Conservation (phyloP, 2,329 filamentous ascomycete species). For the Xylariaceae sp. region DNA sequence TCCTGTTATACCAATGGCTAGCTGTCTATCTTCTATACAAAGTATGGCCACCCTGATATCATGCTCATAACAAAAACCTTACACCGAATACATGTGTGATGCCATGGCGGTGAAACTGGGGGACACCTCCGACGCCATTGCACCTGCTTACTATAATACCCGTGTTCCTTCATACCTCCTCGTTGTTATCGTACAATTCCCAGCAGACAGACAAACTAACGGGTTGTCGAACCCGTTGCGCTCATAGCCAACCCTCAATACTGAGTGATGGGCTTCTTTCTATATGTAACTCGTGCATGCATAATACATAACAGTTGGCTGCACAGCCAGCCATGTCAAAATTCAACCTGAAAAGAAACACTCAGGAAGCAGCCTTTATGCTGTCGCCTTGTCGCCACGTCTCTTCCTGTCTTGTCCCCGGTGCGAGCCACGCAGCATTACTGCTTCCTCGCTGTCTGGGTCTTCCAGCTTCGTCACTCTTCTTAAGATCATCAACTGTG, state of each 20-base stretch:
- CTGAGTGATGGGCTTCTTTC: slow-evolving; percentile 14
- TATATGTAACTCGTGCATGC: slow-evolving; percentile 21
- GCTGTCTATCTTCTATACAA: slow-evolving; percentile 9
- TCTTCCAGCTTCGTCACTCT: slow-evolving; percentile 45
- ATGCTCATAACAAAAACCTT: no score
- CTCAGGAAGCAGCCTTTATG: slow-evolving; percentile 21
- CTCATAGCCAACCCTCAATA: slow-evolving; percentile 14
- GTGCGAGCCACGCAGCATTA: slow-evolving; percentile 61
- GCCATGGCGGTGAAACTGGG: no score
- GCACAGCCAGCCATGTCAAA: not conserved
- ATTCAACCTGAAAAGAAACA: slow-evolving; percentile 5
- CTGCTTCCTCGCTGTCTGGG: slow-evolving; percentile 39
- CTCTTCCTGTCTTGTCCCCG: slow-evolving; percentile 78
- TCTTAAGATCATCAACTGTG: slow-evolving; percentile 47
- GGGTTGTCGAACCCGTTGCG: slow-evolving; percentile 10
- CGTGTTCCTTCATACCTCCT: no score
- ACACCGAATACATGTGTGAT: no score
- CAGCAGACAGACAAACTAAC: no score
- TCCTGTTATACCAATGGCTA: not conserved
- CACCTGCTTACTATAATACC: no score
- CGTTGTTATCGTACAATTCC: slow-evolving; percentile 19
- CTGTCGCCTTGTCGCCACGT: slow-evolving; percentile 62
- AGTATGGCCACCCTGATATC: slow-evolving; percentile 6
- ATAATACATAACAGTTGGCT: slow-evolving; percentile 16
- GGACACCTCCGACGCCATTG: no score